Percentiles rank a stretch among this genome's conserved stretches.
Evolutionary conservation across 352 stramenopile genomes (phyloP).

Genomic region (Globisporangium camurandrum): DNA sequence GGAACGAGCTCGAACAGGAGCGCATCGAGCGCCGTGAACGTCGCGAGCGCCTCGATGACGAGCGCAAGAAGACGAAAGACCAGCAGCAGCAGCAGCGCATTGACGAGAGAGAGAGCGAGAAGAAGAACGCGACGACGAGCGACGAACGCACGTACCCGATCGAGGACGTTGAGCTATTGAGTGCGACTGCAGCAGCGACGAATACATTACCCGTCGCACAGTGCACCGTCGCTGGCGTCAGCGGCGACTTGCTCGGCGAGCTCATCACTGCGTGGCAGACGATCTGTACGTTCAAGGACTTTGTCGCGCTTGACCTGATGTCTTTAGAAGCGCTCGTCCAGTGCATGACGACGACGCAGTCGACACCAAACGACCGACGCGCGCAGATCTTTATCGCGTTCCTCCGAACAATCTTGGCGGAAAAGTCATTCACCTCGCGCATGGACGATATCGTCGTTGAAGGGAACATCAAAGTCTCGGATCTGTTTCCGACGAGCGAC

Average conservation of each 20-base stretch:
- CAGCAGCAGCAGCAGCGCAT: no score
- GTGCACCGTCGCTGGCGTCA: constrained; percentile 38
- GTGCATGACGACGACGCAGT: constrained; percentile 40
- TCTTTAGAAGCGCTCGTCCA: constrained; percentile 54
- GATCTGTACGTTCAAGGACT: constrained; percentile 66
- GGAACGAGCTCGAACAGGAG: constrained; percentile 46
- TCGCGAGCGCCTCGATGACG: no score
- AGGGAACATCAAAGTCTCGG: constrained; percentile 72
- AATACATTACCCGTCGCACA: constrained; percentile 28
- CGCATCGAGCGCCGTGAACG: constrained; percentile 37
- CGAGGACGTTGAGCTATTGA: constrained; percentile 59
- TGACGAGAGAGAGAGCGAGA: no score
- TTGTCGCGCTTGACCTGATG: constrained; percentile 50
- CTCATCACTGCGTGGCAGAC: constrained; percentile 78
- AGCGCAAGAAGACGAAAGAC: no score
- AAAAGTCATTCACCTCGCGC: constrained; percentile 73
- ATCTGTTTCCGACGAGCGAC: constrained; percentile 66
- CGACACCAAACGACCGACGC: constrained; percentile 36
- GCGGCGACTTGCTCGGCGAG: constrained; percentile 56
- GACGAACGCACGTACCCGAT: constrained; percentile 61
- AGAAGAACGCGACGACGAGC: constrained; percentile 37
- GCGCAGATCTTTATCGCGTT: constrained; percentile 71
- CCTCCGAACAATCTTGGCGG: constrained; percentile 54
- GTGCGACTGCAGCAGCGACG: constrained; percentile 21
- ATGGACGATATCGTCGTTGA: constrained; percentile 74